Percentiles rank a stretch among this genome's conserved stretches.
These are phyloP conservation scores for Phaeomoniella chlamydospora DNA, from an alignment of 2,329 filamentous ascomycete species.

Conservation along the genomic window DNA sequence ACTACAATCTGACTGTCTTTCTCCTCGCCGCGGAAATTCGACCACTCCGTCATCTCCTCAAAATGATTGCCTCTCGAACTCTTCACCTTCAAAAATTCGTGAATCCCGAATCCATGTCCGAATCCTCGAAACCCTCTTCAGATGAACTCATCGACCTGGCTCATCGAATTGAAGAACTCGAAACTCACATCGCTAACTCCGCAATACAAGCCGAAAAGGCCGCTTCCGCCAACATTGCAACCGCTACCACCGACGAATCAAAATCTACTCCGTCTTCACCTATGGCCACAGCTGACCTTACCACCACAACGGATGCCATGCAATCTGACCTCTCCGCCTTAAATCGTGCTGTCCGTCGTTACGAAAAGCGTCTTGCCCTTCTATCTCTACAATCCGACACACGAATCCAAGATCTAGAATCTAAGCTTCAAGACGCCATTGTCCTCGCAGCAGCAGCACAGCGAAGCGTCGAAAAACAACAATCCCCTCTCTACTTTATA, in stretches of 20 bases:
- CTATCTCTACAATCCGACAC: conserved; percentile 63
- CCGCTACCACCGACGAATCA: conserved; percentile 27
- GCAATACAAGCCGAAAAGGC: conserved; percentile 8
- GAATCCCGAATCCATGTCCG: conserved; percentile 6
- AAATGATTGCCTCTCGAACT: conserved; percentile 64
- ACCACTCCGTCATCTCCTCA: conserved; percentile 67
- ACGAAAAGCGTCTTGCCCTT: conserved; percentile 75
- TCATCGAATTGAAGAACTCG: conserved; percentile 55
- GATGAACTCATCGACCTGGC: conserved; percentile 42
- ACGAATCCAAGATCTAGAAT: conserved; percentile 57
- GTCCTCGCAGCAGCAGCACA: conserved; percentile 63
- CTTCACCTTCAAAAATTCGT: conserved; percentile 68
- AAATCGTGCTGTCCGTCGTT: conserved; percentile 74
- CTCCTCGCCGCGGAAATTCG: conserved; percentile 74
- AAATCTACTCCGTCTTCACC: conserved; percentile 3
- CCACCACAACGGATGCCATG: conserved; percentile 43
- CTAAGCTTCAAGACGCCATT: conserved; percentile 60
- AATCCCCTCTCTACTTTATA: too few relatives aligned
- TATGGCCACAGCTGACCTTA: conserved; percentile 19
- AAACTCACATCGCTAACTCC: conserved; percentile 36
- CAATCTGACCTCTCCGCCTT: conserved; percentile 78
- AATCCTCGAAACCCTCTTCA: background rate
- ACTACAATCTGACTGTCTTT: conserved; percentile 88
- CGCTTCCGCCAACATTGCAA: conserved; percentile 14
- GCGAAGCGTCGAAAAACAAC: conserved; percentile 11